Evolutionary conservation across 108 stramenopile genomes (phyloP).

Genomic region (Stephanodiscus minutulus): DNA sequence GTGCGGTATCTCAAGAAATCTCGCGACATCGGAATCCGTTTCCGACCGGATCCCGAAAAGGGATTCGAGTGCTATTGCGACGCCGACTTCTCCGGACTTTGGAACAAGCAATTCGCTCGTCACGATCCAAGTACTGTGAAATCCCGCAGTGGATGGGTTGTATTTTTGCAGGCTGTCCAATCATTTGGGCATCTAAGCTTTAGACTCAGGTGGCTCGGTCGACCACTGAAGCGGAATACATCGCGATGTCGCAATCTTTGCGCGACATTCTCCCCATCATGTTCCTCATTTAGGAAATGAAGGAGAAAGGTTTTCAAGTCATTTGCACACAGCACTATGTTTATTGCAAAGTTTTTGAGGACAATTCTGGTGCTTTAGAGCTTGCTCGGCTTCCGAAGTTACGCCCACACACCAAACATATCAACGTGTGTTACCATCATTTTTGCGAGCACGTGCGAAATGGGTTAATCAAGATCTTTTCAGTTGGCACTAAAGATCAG

Average conservation of each 20-base stretch:
- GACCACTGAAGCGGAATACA: conserved; percentile 43
- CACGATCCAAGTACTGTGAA: not conserved
- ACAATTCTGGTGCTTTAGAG: conserved; percentile 39
- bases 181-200: conserved; percentile 27
- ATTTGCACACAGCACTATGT: conserved; percentile 12
- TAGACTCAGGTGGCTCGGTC: conserved; percentile 27
- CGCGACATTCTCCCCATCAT: conserved; percentile 19
- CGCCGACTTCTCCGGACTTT: conserved; percentile 17
- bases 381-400: conserved; percentile 14
- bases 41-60: conserved; percentile 2
- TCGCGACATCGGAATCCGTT: not conserved
- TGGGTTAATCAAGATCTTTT: too few species aligned
- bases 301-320: conserved; percentile 3
- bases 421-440: conserved; percentile 24
- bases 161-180: conserved; percentile 28
- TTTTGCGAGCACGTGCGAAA: too few species aligned
- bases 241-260: conserved; percentile 9
- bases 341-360: conserved; percentile 45
- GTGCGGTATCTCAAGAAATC: conserved; percentile 1
- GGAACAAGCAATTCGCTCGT: too few species aligned
- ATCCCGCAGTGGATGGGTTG: conserved; percentile 36
- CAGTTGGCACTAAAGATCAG: too few species aligned
- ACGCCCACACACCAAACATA: conserved; percentile 32
- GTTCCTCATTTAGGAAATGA: conserved; percentile 4
- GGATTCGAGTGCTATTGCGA: conserved; percentile 25